Conservation (phyloP, 306 rosid species). For the Parietaria judaica region DNA sequence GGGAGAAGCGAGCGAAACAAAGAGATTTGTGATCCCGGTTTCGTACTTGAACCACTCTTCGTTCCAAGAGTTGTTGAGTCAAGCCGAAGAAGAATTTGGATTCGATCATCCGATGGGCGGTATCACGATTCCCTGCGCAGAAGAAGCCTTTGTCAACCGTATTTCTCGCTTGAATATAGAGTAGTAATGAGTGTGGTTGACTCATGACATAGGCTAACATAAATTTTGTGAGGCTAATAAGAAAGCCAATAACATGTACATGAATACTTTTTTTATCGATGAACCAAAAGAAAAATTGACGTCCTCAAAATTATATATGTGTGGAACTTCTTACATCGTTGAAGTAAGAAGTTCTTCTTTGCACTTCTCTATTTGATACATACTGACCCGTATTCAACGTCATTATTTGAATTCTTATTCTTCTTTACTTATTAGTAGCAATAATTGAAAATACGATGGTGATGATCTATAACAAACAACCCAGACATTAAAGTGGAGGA, state of each 20-base stretch:
- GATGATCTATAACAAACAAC: too few relatives aligned
- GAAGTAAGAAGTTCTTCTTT: too few relatives aligned
- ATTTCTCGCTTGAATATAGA: constrained; percentile 10
- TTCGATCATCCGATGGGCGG: constrained; percentile 23
- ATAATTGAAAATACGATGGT: too few relatives aligned
- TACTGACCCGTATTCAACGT: too few relatives aligned
- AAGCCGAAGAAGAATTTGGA: constrained; percentile 24
- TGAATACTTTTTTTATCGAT: not conserved
- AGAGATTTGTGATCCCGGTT: constrained; percentile 24
- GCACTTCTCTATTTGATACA: too few relatives aligned
- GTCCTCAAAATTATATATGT: too few relatives aligned
- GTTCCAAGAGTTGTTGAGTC: constrained; percentile 18
- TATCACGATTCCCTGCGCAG: constrained; percentile 26
- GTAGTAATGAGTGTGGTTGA: not conserved
- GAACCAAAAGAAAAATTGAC: too few relatives aligned
- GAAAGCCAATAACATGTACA: not conserved
- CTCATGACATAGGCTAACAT: not conserved
- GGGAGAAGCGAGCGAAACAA: constrained; percentile 20
- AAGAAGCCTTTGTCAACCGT: constrained; percentile 8
- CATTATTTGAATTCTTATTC: too few relatives aligned
- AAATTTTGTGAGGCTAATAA: constrained; percentile 1
- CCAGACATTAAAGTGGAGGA: too few relatives aligned
- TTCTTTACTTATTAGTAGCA: too few relatives aligned
- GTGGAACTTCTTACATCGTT: too few relatives aligned
- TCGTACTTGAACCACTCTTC: constrained; percentile 25